These are phyloP conservation scores for Paracoccidioides brasiliensis DNA, from an alignment of 2,329 filamentous ascomycete species.

Conservation along the genomic window DNA sequence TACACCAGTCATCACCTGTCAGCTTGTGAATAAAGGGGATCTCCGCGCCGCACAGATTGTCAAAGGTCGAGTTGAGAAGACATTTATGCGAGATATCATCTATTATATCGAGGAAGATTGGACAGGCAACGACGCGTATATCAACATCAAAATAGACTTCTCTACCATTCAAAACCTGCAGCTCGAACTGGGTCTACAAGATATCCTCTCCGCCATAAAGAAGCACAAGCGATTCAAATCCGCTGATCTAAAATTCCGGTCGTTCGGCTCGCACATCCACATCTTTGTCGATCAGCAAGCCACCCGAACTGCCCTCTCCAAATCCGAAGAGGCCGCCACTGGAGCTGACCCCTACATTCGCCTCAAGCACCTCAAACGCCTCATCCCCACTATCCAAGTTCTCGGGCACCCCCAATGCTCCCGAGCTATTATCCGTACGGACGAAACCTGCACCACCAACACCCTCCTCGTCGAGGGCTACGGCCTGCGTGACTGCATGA, in stretches of 20 bases:
- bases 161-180: conserved; percentile 67
- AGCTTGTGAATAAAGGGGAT: conserved; percentile 60
- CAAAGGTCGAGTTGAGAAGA: conserved; percentile 91
- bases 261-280: conserved; percentile 46
- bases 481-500: conserved; percentile 79
- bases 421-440: conserved; percentile 79
- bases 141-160: conserved; percentile 71
- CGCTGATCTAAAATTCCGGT: conserved; percentile 49
- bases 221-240: conserved; percentile 64
- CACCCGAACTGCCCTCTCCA: conserved; percentile 23
- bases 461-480: conserved; percentile 88
- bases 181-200: conserved; percentile 58
- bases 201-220: conserved; percentile 66
- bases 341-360: conserved; percentile 40
- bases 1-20: conserved; percentile 84
- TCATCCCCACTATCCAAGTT: conserved; percentile 70
- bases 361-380: conserved; percentile 72
- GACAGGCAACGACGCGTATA: conserved; percentile 60
- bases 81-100: conserved; percentile 70
- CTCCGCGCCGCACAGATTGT: conserved; percentile 77
- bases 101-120: conserved; percentile 78
- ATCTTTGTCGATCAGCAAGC: conserved; percentile 49
- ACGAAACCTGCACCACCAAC: conserved; percentile 52
- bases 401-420: conserved; percentile 77
- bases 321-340: conserved; percentile 31